Evolutionary conservation across 441 rosid genomes (phyloP), one percentile per base, ranked within the genome.

Genomic region (Gossypium schwendimanii): DNA sequence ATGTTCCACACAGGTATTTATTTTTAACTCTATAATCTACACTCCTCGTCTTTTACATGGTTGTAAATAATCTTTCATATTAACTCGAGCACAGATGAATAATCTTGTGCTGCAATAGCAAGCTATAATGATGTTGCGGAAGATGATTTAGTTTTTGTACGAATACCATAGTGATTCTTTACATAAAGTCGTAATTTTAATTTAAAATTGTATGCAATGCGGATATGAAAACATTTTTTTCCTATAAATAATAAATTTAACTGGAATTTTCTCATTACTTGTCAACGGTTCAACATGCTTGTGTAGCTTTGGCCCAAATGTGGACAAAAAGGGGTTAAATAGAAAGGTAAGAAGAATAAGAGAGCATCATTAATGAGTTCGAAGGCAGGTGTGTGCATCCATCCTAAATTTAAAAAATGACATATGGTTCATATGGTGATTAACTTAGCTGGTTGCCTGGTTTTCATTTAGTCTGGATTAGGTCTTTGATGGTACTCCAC

Each of bases 1-100:
- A 94, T 70, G 94, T 92, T 76, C 94, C 90, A 70, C 99, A 92
- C 89, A 92, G 97, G 99, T 89, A 31, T 39, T 53, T 69, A 10
- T 10, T 52, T 26, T 50, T 1, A 70, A n/a, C 10, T 9, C 59
- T 18, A 17, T 33, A 31, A 33, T 10, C 24, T 49, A 2, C 36
- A 26, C 59, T 67, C 44, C 24, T 49, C 31, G 24, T 41, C 36
- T 28, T 9, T 49, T 26, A 15, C 0, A 9, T 63, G 0, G 4
- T 41, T 0, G 15, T 41, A 5, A 18, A 11, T 15, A 20, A 11
- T 20, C 15, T 41, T 63, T 63, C 50, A 18, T 63, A 4, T 62
- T 62, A 18, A 39, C 68, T 39, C 8, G 6, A 18, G 31, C 45
- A 39, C 52, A 18, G 52, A 18, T 63, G 68, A 20, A 10, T 41